Base-by-base conservation (phyloP, 805 yeast genomes). In the Schizosaccharomyces lindneri region DNA sequence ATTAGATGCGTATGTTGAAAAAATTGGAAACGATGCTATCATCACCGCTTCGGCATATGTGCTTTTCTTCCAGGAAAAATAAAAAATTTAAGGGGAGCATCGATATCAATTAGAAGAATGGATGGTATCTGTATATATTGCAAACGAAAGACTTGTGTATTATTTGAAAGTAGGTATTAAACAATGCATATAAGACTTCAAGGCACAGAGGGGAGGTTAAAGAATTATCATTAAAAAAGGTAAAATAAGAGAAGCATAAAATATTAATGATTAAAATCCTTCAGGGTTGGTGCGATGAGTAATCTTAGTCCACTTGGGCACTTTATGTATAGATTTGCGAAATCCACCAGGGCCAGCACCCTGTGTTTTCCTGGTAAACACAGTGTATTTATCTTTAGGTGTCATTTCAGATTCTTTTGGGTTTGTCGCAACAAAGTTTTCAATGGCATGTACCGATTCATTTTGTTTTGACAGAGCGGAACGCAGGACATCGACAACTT, bases 331-430 rank as follows among this genome's bases (percentile, higher is more conserved):
- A 65, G 89, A 82, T 74, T 88, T 90, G 75, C 97, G 81, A 73
- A 90, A 93, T 24, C 82, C 83, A 17, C 27, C 46, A 24, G 36
- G 24, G 27, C 60, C 60, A 11, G 27, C 19, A 51, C 57, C 57
- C 68, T 78, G 81, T 15, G 82, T 78, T 67, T 81, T 81, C 71
- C 79, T 84, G 73, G 81, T 82, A 74, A 85, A 90, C 1, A 87
- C 83, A 59, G 95, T 82, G 73, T 93, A 93, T 72, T 90, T 90
- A 73, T 93, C 95, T 65, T 73, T 76, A 6, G 95, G 76, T 1
- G 72, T 68, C 97, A 90, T 89, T 64, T 88, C 87, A 43, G 71
- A 66, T 68, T 88, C 95, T 68, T 81, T 84, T 48, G 97, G 96
- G 68, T 84, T 70, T 24, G 74, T 73, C 68, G 73, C 73, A n/a